Conservation (phyloP, 768 basidiomycete genomes). For the Tephrocybe sp. region DNA sequence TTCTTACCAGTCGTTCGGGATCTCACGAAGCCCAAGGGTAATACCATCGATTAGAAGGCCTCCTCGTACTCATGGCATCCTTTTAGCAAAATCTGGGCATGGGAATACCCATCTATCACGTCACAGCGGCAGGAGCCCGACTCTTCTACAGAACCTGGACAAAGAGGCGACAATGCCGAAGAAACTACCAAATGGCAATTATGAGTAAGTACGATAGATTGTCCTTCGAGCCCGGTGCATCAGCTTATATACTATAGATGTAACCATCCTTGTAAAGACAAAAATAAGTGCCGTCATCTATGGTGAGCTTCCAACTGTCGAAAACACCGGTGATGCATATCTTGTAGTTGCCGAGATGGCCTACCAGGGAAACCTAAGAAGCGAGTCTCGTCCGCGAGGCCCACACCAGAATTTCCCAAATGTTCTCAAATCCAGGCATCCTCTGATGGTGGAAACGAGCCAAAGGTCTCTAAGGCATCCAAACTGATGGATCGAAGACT, state of each 20-base stretch:
- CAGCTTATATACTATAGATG: conserved; percentile 47
- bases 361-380: conserved; percentile 46
- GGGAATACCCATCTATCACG: not conserved
- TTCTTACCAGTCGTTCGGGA: conserved; percentile 31
- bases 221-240: not conserved
- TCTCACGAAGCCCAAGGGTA: conserved; percentile 30
- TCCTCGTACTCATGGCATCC: not conserved
- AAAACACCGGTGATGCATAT: conserved; percentile 2
- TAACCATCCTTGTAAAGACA: conserved; percentile 81
- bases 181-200: conserved; percentile 63
- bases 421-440: conserved; percentile 1
- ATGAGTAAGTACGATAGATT: conserved; percentile 51
- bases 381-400: conserved; percentile 13
- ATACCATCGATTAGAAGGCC: not conserved
- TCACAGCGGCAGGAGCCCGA: not conserved
- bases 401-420: conserved; percentile 5
- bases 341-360: conserved; percentile 71
- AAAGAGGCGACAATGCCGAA: conserved; percentile 20
- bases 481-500: conserved; percentile 28
- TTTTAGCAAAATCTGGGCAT: not conserved
- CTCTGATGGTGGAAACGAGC: conserved; percentile 15
- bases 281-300: conserved; percentile 69
- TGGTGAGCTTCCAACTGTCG: conserved; percentile 47
- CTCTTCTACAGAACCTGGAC: conserved; percentile 2
- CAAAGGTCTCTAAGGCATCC: conserved; percentile 19